These are phyloP conservation scores for Scutellaria baicalensis DNA, from an alignment of 257 asterid genomes.

Conservation along the genomic window DNA sequence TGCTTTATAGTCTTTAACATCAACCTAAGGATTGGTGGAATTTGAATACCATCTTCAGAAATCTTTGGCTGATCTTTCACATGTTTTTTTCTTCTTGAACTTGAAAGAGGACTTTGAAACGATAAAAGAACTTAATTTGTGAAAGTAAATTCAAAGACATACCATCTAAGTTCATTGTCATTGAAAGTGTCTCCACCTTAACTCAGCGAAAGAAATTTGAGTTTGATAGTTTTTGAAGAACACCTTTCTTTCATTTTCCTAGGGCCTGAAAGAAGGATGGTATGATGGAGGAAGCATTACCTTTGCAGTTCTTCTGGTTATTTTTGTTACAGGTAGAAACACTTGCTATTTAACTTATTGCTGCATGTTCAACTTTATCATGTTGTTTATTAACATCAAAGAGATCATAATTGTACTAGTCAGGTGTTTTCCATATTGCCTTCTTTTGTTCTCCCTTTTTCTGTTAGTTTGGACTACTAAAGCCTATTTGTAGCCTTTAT, in stretches of 20 bases:
- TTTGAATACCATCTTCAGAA: not conserved
- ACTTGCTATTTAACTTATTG: not conserved
- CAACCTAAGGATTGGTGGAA: too few relatives aligned
- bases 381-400: not conserved
- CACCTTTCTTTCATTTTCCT: slow-evolving; percentile 1
- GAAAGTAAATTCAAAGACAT: not conserved
- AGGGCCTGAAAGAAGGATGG: slow-evolving; percentile 92
- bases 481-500: not conserved
- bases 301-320: slow-evolving; percentile 92
- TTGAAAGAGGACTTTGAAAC: not conserved
- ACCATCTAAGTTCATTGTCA: not conserved
- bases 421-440: not conserved
- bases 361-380: not conserved
- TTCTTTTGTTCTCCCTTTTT: not conserved
- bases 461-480: not conserved
- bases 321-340: slow-evolving; percentile 69
- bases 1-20: too few relatives aligned
- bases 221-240: not conserved
- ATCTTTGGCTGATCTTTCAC: not conserved
- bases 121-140: not conserved
- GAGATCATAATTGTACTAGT: not conserved
- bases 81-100: not conserved
- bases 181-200: not conserved
- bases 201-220: not conserved
- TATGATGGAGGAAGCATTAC: slow-evolving; percentile 97